Conservation (phyloP, 192 early-diverging fungal genomes). For the Linnemannia hyalina region DNA sequence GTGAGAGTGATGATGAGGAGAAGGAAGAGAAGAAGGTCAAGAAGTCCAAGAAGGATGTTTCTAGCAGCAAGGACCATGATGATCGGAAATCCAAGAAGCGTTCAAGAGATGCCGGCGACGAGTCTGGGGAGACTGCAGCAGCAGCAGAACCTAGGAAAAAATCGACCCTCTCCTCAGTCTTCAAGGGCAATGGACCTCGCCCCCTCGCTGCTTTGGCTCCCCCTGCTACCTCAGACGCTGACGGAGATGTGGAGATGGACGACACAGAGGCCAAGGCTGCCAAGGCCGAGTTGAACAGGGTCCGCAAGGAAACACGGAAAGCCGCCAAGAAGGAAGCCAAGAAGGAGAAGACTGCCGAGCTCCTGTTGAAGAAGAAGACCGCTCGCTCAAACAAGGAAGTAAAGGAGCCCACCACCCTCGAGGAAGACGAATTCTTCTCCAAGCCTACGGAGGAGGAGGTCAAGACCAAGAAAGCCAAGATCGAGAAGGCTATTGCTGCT, state of each 20-base stretch:
- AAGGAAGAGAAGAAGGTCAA: constrained; percentile 42
- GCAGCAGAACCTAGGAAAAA: constrained; percentile 21
- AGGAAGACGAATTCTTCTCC: constrained; percentile 53
- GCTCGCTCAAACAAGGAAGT: constrained; percentile 39
- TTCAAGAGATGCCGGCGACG: constrained; percentile 7
- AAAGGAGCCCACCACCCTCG: constrained; percentile 37
- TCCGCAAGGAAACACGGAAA: constrained; percentile 28
- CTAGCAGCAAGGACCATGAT: constrained; percentile 3
- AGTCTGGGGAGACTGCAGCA: background rate
- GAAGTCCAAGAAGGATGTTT: background rate
- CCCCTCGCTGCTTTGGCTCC: constrained; percentile 38
- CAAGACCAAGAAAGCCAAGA: constrained; percentile 42
- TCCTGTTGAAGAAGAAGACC: constrained; percentile 39
- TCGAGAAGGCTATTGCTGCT: constrained; percentile 30
- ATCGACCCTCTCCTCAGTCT: constrained; percentile 41
- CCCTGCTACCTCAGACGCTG: background rate
- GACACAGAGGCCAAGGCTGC: constrained; percentile 27
- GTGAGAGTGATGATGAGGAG: constrained; percentile 14
- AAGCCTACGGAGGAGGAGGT: constrained; percentile 37
- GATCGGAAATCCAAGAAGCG: constrained; percentile 19
- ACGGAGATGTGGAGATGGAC: constrained; percentile 40
- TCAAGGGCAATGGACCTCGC: constrained; percentile 56
- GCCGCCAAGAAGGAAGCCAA: constrained; percentile 45
- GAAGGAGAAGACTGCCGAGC: constrained; percentile 33
- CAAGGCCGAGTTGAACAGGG: constrained; percentile 30